Base-by-base conservation (phyloP, 805 yeast genomes). In the Hanseniaspora pseudoguilliermondii region DNA sequence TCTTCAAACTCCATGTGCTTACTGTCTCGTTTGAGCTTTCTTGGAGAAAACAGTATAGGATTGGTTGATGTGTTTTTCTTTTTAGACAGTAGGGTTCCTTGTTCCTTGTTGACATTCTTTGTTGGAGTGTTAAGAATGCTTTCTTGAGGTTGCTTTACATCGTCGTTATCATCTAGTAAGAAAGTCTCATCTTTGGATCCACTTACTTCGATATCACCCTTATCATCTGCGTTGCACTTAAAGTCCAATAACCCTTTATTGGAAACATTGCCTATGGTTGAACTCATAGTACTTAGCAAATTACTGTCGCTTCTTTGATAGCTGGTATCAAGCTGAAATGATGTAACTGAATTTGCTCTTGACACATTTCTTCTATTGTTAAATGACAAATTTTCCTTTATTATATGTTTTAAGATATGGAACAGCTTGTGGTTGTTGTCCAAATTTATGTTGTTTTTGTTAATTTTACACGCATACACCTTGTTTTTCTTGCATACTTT, bases 381-480 rank as follows among this genome's bases (percentile, higher is more conserved):
- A 34, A 58, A 60, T 10, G 66, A 63, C 34, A 61, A 55, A 34
- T 65, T 61, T 23, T 66, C 60, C 34, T 60, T 62, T 11, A 57
- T 32, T 13, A 49, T 34, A 9, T 55, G 54, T 35, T 57, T 59
- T 20, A 58, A 39, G 5, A 55, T 61, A 18, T 55, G 55, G 7
- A 55, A 49, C 36, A 54, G 44, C 13, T 20, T 41, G 47, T 49
- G 47, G 46, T 39, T 54, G 42, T 35, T 42, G 29, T 49, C 54
- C 35, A 35, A 39, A 6, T 20, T 38, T 3, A 53, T 5, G 7
- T 39, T 21, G 21, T 53, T 53, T 21, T 46, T 44, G 23, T 53
- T 53, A 43, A 46, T 53, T 39, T 42, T 53, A 23, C 56, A 53
- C 35, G 47, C 48, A 39, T 16, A 38, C 9, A 39, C 5, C 47